Percentiles rank a stretch among this genome's conserved stretches.
phyloP scores from a whole-genome alignment of 257 asterid genomes.

The Knoxia roxburghii region DNA sequence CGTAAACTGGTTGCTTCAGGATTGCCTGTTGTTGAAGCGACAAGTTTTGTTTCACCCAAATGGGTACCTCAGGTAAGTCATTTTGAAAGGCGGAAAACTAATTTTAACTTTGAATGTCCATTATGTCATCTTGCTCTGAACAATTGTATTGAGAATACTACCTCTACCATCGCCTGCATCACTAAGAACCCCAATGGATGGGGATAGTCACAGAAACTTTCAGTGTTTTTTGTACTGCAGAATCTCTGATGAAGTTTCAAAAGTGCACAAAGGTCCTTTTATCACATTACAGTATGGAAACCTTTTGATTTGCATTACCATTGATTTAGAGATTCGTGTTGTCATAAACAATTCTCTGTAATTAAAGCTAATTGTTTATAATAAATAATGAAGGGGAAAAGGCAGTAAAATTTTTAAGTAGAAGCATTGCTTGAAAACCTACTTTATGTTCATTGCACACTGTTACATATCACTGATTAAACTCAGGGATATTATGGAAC shows the following conservation, averaged over 20 bases:
- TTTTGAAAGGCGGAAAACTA: conserved; percentile 1
- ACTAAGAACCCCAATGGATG: not conserved
- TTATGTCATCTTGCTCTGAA: not conserved
- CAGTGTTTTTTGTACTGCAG: not conserved
- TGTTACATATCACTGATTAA: not conserved
- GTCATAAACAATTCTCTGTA: not conserved
- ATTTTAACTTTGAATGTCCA: not conserved
- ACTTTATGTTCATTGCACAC: not conserved
- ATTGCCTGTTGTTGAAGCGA: conserved; percentile 83
- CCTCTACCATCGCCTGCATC: not conserved
- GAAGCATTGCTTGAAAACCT: not conserved
- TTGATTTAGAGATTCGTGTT: not conserved
- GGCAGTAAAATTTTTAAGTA: not conserved
- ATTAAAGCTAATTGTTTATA: not conserved
- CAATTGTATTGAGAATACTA: not conserved
- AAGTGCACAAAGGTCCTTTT: not conserved
- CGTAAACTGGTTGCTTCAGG: conserved; percentile 70
- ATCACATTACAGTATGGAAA: not conserved
- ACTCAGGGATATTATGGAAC: not conserved
- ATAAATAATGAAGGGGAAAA: not conserved
- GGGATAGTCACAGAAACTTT: not conserved
- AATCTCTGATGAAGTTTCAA: not conserved
- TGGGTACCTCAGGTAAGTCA: conserved; percentile 95
- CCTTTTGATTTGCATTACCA: not conserved
- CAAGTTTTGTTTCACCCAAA: conserved; percentile 94